Percentiles rank a stretch among this genome's conserved stretches.
Evolutionary conservation across 1,139 yeast genomes (phyloP).

Genomic region (Suhomyces choctaworum): DNA sequence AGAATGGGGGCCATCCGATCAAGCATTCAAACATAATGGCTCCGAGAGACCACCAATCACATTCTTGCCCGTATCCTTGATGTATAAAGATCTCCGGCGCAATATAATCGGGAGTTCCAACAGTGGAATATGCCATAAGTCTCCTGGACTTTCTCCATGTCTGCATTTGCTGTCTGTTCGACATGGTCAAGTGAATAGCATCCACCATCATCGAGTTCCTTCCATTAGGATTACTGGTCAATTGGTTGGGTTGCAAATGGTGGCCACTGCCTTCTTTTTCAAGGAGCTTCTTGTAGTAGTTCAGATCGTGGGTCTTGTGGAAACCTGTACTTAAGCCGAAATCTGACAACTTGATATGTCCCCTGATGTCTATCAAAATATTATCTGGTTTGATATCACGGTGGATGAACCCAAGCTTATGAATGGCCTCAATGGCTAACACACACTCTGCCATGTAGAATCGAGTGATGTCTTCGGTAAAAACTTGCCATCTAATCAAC

Average conservation of each 20-base stretch:
- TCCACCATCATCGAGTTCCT: constrained; percentile 91
- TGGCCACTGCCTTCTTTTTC: constrained; percentile 53
- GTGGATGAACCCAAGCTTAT: constrained; percentile 76
- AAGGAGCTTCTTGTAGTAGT: constrained; percentile 68
- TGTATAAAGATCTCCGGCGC: constrained; percentile 97
- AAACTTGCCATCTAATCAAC: constrained; percentile 84
- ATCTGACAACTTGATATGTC: constrained; percentile 76
- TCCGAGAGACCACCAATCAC: constrained; percentile 99
- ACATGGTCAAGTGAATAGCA: constrained; percentile 92
- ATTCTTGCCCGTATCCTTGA: constrained; percentile 98
- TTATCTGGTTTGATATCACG: constrained; percentile 82
- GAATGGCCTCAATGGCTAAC: constrained; percentile 79
- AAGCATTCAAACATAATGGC: constrained; percentile 98
- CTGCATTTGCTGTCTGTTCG: constrained; percentile 95
- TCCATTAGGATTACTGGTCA: constrained; percentile 19
- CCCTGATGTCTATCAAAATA: constrained; percentile 74
- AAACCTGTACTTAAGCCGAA: constrained; percentile 85
- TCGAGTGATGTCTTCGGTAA: constrained; percentile 80
- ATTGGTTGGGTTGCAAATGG: constrained; percentile 28
- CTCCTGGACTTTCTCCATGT: constrained; percentile 98
- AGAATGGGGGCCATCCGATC: constrained; percentile 99
- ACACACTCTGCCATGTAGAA: constrained; percentile 89
- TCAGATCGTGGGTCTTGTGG: constrained; percentile 82
- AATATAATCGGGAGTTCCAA: constrained; percentile 98
- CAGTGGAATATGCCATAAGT: constrained; percentile 97